A percentile compares a stretch with the other conserved stretches of the same genome.
Conservation (phyloP, 148 eudicot genomes). For the Rhododendron simsii region DNA sequence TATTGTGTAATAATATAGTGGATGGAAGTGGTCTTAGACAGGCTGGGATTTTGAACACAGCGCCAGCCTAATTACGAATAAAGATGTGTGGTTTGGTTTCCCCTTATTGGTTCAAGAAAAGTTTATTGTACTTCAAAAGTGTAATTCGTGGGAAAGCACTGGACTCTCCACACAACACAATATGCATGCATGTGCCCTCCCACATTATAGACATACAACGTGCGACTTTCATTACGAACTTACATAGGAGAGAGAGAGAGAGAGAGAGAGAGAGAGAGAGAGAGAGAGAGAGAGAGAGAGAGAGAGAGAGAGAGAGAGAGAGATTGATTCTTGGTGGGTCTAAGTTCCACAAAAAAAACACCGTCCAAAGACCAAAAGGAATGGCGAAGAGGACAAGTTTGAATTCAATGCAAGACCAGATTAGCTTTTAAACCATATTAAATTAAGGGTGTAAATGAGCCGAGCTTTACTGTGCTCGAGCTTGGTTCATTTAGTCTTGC, state of each 20-base stretch:
- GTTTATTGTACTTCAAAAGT: background rate
- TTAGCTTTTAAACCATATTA: background rate
- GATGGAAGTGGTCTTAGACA: background rate
- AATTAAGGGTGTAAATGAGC: background rate
- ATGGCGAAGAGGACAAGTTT: background rate
- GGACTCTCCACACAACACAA: background rate
- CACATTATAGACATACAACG: background rate
- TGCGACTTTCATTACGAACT: background rate
- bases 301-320: background rate
- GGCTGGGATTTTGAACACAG: constrained; percentile 1
- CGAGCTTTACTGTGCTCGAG: no score
- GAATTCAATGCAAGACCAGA: constrained; percentile 4
- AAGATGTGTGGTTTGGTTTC: background rate
- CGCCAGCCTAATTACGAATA: constrained; percentile 2
- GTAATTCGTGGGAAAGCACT: background rate
- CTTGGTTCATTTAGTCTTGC: no score
- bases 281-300: background rate
- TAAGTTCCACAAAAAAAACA: background rate
- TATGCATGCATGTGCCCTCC: background rate
- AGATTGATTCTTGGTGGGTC: background rate
- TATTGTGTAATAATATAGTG: background rate
- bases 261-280: background rate
- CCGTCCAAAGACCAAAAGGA: background rate
- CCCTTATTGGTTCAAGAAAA: constrained; percentile 2
- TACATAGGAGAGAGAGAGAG: background rate